phyloP scores from a whole-genome alignment of 345 rosid species.

The Crucihimalaya himalaica region DNA sequence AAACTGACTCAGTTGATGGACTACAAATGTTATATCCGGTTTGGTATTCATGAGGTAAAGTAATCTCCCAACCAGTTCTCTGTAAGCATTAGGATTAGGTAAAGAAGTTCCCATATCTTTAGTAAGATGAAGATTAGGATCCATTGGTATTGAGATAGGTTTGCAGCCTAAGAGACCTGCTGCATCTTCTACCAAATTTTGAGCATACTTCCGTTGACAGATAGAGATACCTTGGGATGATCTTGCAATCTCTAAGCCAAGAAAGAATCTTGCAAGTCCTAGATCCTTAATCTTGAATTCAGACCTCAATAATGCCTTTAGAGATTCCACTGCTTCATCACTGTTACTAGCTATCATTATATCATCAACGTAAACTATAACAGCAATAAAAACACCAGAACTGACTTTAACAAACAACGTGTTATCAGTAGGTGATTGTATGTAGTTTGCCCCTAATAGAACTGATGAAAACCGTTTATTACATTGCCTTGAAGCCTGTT shows the following conservation, averaged over 20 bases:
- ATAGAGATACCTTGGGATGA: not conserved
- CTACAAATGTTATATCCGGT: not conserved
- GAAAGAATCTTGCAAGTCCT: not conserved
- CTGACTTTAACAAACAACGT: too few relatives aligned
- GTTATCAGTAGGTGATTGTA: too few relatives aligned
- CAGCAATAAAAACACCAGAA: too few relatives aligned
- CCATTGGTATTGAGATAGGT: not conserved
- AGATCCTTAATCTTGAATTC: not conserved
- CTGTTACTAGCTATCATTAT: too few relatives aligned
- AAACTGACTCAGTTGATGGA: not conserved
- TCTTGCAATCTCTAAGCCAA: too few relatives aligned
- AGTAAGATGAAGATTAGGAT: not conserved
- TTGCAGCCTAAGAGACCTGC: not conserved
- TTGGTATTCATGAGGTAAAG: not conserved
- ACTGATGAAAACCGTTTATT: too few relatives aligned
- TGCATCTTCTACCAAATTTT: not conserved
- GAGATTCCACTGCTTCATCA: too few relatives aligned
- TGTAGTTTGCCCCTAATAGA: too few relatives aligned
- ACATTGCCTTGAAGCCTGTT: too few relatives aligned
- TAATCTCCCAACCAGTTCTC: not conserved
- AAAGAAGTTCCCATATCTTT: not conserved
- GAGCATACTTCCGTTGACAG: not conserved
- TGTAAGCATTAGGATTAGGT: not conserved
- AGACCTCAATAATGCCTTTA: not conserved
- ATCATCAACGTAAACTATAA: too few relatives aligned